These are phyloP conservation scores for Fusarium piperis DNA, from an alignment of 2,329 filamentous ascomycete species.

Conservation along the genomic window DNA sequence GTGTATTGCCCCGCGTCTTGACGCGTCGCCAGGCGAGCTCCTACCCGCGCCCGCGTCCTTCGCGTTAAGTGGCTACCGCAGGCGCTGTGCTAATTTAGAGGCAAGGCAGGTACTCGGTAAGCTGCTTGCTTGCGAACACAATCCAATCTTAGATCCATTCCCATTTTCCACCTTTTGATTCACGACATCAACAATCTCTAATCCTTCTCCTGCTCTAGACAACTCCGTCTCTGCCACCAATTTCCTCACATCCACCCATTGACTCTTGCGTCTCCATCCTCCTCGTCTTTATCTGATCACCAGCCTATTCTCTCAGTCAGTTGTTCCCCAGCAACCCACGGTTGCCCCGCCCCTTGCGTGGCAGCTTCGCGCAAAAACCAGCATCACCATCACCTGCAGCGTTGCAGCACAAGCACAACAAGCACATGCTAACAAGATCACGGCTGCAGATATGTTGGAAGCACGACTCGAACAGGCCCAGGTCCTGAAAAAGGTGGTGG, in stretches of 20 bases:
- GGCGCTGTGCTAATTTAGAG: neutral
- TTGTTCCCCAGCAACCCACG: constrained; percentile 19
- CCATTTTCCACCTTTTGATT: constrained; percentile 20
- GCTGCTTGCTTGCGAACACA: constrained; percentile 14
- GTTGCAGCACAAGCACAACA: neutral
- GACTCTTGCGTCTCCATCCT: neutral
- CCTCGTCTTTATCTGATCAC: neutral
- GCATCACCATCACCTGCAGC: neutral
- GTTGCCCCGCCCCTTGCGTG: constrained; percentile 30
- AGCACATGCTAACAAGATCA: constrained; percentile 21
- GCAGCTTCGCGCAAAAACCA: constrained; percentile 13
- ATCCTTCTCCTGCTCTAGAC: neutral
- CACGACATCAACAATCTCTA: constrained; percentile 18
- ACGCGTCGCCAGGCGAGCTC: constrained; percentile 16
- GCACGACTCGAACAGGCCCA: constrained; percentile 94
- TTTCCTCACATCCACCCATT: neutral
- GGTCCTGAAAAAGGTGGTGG: constrained; percentile 97
- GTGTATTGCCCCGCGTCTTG: constrained; percentile 1
- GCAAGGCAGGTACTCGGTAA: constrained; percentile 10
- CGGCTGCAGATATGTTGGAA: constrained; percentile 79
- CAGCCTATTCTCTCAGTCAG: constrained; percentile 19
- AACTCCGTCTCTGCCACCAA: neutral
- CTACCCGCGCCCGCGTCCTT: neutral
- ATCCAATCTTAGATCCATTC: constrained; percentile 27
- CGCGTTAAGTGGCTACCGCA: constrained; percentile 31